Base-by-base conservation (phyloP, 345 rosid species). In the Garcia nutans region DNA sequence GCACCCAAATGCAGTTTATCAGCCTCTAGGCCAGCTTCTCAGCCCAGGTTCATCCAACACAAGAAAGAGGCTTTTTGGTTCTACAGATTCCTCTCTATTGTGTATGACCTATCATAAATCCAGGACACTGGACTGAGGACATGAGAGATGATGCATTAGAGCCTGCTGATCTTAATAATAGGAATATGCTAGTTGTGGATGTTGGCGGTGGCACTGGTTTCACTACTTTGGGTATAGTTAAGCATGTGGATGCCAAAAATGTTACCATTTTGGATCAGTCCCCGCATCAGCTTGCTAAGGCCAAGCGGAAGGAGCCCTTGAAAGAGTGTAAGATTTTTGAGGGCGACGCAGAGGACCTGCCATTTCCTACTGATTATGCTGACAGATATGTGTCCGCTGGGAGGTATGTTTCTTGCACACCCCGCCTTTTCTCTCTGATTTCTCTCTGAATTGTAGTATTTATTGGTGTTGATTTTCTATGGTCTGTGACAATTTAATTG, bases 141-240 rank as follows among this genome's bases (percentile, higher is more conserved):
- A 96, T 96, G 99, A 84, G 99, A 74, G 98, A 93, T 70, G 97
- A 89, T 15, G 99, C 99, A 2, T 95, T 93, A 5, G 97, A 93
- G 88, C 98, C 97, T 3, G 99, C 99, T 55, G 99, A 93, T 83
- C 93, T 96, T 60, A 82, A 70, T 77, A 75, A 85, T 79, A 85
- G 93, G 73, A 82, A 87, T 69, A 79, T 92, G 98, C 12, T 93
- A 0, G 97, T 96, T n/a, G 97, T 92, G 37, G 99, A 96, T 86
- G 99, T 92, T 22, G 99, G 99, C 44, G 99, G 99, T 22, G 99
- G 99, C 9, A 96, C 99, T 71, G 99, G 99, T 50, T 96, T 96
- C 85, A 91, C 99, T 56, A 96, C 98, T 74, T 71, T 96, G 81
- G 99, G 98, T 3, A 96, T 96, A 55, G 98, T 96, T 56, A 91